Evolutionary conservation across 1,284 basidiomycete genomes (phyloP), one percentile per base, ranked within the genome.

Genomic region (Cutaneotrichosporon sp.): DNA sequence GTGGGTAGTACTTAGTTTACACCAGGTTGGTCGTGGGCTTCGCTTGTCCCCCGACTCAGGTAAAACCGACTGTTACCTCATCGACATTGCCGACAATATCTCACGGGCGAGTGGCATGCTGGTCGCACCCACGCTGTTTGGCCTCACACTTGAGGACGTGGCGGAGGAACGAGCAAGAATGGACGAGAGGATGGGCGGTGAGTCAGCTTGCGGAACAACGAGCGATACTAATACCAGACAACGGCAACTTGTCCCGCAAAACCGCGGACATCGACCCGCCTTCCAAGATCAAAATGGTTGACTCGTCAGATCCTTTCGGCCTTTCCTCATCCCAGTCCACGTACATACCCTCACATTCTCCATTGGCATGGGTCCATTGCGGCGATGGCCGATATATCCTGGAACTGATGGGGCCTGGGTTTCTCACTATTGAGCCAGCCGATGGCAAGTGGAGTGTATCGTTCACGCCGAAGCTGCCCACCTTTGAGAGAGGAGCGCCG

Each of bases 1-100:
- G 10, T 2, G 32, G 17, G 14, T 6, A 4, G 9, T 5, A 5
- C 12, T 6, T 9, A 11, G 20, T 43, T 54, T 19, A 54, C 52
- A 17, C 5, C 55, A 91, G 88, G 90, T 97, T 61, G 94, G 93
- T 0, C 81, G 94, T 48, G 93, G 94, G 8, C 86, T 97, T 80
- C 80, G 94, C 51, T 79, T 88, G 24, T 91, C 88, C 0, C 87
- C 89, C 2, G 72, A 72, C 5, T 92, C 88, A 0, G 86, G 83
- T 41, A 98, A 98, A 73, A 64, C 71, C 32, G 84, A 97, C 67
- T 97, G 94, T 69, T 82, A 83, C 20, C 83, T 97, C 44, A 86
- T 98, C 55, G 93, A 98, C 69, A 86, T 97, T 56, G 90, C 94
- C 6, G 92, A 93, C 60, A 88, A 82, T 48, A 78, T 82, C 24